Conservation (phyloP, 2,329 filamentous ascomycete species). For the Phyllosticta capitalensis region DNA sequence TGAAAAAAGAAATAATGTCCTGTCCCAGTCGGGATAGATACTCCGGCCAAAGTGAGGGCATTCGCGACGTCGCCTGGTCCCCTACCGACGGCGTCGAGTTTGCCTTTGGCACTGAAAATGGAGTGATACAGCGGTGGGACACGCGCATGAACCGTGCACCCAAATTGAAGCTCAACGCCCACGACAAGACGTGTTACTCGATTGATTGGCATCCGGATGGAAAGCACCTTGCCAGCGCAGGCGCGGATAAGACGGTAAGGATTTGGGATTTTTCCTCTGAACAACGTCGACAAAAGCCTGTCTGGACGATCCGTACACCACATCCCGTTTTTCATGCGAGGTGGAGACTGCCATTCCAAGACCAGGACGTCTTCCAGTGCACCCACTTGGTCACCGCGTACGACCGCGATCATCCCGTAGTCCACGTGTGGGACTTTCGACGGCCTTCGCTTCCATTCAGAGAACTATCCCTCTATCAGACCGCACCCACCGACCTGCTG, state of each 20-base stretch:
- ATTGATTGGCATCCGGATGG: conserved; percentile 61
- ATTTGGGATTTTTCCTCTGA: conserved; percentile 54
- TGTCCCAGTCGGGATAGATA: conserved; percentile 48
- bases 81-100: conserved; percentile 53
- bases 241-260: conserved; percentile 52
- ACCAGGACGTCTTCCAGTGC: conserved; percentile 47
- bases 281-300: conserved; percentile 49
- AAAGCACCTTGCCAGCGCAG: conserved; percentile 53
- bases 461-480: conserved; percentile 48
- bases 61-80: conserved; percentile 57
- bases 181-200: conserved; percentile 50
- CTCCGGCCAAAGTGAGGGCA: conserved; percentile 49
- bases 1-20: conserved; percentile 40
- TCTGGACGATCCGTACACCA: conserved; percentile 49
- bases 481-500: conserved; percentile 49
- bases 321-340: conserved; percentile 53
- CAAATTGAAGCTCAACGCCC: conserved; percentile 51
- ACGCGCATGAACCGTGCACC: conserved; percentile 47
- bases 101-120: conserved; percentile 55
- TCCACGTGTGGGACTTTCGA: conserved; percentile 57
- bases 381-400: conserved; percentile 55
- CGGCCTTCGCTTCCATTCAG: conserved; percentile 53
- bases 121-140: conserved; percentile 56
- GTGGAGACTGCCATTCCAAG: conserved; percentile 51
- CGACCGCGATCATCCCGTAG: conserved; percentile 49